Evolutionary conservation across 106 monocot species (phyloP), one percentile per base, ranked within the genome.

Genomic region (Posidonia australis): DNA sequence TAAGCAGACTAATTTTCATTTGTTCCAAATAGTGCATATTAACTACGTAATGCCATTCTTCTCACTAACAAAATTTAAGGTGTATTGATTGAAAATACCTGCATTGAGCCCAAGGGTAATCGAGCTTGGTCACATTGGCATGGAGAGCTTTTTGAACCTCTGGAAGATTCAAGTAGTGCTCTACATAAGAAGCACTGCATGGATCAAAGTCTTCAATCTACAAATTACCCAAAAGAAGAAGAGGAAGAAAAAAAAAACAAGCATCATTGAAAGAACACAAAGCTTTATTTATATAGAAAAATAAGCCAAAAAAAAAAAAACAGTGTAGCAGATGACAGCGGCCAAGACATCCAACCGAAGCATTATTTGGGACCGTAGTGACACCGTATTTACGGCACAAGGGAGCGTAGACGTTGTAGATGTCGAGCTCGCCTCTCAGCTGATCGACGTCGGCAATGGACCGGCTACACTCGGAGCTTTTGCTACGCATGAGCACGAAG

Each of bases 101-200:
- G 76, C 85, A 86, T 32, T 52, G 4, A 20, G 69, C 44, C 85
- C 85, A 86, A 9, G 51, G n/a, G 23, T 81, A 58, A 11, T 51
- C 13, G 36, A 81, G 62, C 36, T 53, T 72, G 31, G 81, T 76
- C 60, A 70, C 74, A 61, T 81, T 79, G 5, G 81, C 85, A 74
- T 86, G 85, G 18, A 86, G 62, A 5, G 81, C 85, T 67, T 76
- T 20, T 21, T 82, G 85, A 19, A 86, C 85, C 14, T 63, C 71
- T 5, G 66, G 73, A 29, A 61, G 54, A 29, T 86, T 86, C 30
- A 82, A 44, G 53, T 86, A 86, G 11, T 59, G 66, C 30, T 67
- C 44, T 13, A 69, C 67, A 31, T 86, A 82, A 41, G 42, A 18
- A 46, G 70, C 70, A 12, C 44, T 68, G 73, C 86, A 86, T 19